phyloP scores from a whole-genome alignment of 805 yeast species.

The Candida suzukii region DNA sequence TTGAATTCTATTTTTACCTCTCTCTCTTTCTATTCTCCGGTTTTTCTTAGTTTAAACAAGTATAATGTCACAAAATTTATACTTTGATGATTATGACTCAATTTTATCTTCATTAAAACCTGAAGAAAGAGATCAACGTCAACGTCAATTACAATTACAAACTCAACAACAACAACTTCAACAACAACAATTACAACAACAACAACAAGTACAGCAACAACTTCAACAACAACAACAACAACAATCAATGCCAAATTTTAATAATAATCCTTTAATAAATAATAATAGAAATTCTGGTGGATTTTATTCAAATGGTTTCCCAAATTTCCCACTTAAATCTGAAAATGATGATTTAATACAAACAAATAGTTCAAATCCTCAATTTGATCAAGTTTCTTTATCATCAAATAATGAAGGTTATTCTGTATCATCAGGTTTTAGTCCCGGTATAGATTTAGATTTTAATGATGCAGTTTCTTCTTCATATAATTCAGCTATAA shows the following conservation, averaged over 20 bases:
- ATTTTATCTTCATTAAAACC: constrained; percentile 18
- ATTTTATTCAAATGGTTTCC: neutral
- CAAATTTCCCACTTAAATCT: neutral
- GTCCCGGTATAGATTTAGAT: constrained; percentile 7
- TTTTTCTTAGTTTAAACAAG: neutral
- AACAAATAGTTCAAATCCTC: neutral
- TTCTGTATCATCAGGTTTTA: neutral
- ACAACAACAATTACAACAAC: neutral
- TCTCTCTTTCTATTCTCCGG: too few relatives aligned
- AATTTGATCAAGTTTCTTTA: neutral
- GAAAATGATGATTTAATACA: neutral
- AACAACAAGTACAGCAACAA: neutral
- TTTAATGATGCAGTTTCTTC: constrained; percentile 22
- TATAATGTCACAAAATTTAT: constrained; percentile 6
- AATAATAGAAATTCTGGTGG: neutral
- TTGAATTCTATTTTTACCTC: too few relatives aligned
- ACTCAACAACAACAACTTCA: constrained; percentile 1
- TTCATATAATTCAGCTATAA: constrained; percentile 18
- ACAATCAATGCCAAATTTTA: too few relatives aligned
- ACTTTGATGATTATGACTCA: constrained; percentile 24
- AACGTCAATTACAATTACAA: neutral
- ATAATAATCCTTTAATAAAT: neutral
- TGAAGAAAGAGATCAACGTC: constrained; percentile 1
- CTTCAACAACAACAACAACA: constrained; percentile 1
- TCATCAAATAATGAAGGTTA: neutral